Conservation (phyloP, 2,329 filamentous ascomycete genomes). For the Neofusicoccum laricinum region DNA sequence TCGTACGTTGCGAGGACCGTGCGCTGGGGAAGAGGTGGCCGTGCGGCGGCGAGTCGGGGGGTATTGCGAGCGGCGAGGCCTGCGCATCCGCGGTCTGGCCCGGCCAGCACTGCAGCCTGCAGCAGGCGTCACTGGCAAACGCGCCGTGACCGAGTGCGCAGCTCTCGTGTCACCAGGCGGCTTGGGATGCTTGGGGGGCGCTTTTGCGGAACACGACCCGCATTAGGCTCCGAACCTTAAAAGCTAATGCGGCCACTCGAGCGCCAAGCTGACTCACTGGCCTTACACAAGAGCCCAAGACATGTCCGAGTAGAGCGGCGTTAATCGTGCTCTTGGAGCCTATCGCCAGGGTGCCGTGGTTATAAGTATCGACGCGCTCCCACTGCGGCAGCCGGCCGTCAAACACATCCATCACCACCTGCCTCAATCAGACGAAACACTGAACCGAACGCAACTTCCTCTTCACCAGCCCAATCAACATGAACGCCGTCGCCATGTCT, state of each 20-base stretch:
- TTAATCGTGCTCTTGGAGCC: not conserved
- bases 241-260: not conserved
- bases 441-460: not conserved
- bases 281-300: not conserved
- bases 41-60: not conserved
- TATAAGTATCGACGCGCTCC: not conserved
- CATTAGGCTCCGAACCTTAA: conserved; percentile 12
- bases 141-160: not conserved
- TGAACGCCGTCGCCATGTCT: not conserved
- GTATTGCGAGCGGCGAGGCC: not conserved
- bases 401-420: not conserved
- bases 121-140: not conserved
- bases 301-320: not conserved
- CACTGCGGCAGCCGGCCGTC: not conserved
- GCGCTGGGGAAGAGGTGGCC: not conserved
- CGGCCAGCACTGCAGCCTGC: not conserved
- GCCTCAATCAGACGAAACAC: not conserved
- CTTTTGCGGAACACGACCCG: conserved; percentile 4
- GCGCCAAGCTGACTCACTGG: conserved; percentile 10
- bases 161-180: not conserved
- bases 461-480: not conserved
- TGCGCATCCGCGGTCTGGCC: not conserved
- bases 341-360: not conserved
- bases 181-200: not conserved
- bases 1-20: not conserved